Evolutionary conservation across 164 flowering plant genomes (phyloP), one percentile per base, ranked within the genome.

Genomic region (Piper betle): DNA sequence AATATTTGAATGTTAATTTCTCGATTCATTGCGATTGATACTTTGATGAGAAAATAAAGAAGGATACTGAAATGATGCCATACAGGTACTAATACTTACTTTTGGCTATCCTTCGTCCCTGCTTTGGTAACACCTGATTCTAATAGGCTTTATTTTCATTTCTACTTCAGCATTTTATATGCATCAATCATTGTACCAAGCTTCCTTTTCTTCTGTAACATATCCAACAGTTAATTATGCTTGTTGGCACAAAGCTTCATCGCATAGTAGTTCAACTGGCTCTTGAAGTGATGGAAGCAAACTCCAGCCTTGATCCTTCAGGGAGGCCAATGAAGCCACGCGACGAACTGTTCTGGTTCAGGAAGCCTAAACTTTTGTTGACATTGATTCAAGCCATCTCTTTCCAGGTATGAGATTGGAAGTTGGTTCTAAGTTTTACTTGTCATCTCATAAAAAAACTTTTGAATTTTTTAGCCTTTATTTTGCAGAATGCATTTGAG

Each of bases 321-420:
- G 81, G 65, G 53, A 53, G 62, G 60, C 83, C 74, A 38, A 65
- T 86, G 61, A 85, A 83, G 39, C 84, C 84, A 38, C 82, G 94
- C 55, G 97, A 91, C 71, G 91, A 81, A 67, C 86, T 91, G 39
- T 91, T 91, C 74, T 91, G 97, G 97, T 82, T 91, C 75, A 82
- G 88, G 65, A 86, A 65, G 71, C 97, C 97, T 18, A 75, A 66
- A 68, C 73, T 86, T 66, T 75, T 91, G 43, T 72, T 86, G 69
- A 59, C 74, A 70, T 63, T 86, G 25, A 86, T 91, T 62, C 96
- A 88, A 63, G 65, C 84, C 13, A 79, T 91, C 67, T 82, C 96
- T 12, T 91, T 88, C 61, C 96, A 84, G 83, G 97, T 87, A 33
- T 65, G 67, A 8, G 61, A 57, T 40, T 39, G 33, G 37, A 43